These are phyloP conservation scores for Eragrostis curvula DNA, from an alignment of 176 grass and related monocot species.

Conservation along the genomic window DNA sequence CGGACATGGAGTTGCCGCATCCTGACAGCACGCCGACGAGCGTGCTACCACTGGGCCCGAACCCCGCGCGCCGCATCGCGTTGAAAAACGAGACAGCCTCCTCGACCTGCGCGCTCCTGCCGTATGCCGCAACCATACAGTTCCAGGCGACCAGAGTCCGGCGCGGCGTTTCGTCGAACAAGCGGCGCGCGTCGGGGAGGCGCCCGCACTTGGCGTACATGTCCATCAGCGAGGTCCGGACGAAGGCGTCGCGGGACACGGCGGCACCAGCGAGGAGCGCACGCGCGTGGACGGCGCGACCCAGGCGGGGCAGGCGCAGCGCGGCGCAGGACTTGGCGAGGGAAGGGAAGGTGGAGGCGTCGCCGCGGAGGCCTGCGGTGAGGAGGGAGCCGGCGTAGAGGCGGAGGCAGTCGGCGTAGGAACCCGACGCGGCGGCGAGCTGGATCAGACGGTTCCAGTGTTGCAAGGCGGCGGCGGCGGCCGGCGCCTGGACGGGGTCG, in stretches of 20 bases:
- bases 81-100: constrained; percentile 47
- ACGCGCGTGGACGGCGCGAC: constrained; percentile 53
- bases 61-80: constrained; percentile 32
- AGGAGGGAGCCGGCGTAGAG: constrained; percentile 53
- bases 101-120: constrained; percentile 15
- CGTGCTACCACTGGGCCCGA: constrained; percentile 43
- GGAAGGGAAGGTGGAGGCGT: constrained; percentile 67
- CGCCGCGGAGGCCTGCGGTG: constrained; percentile 45
- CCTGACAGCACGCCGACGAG: constrained; percentile 48
- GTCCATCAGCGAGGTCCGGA: constrained; percentile 61
- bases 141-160: constrained; percentile 63
- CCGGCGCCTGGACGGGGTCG: background rate
- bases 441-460: constrained; percentile 61
- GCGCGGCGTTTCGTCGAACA: constrained; percentile 64
- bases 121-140: constrained; percentile 57
- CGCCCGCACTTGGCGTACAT: constrained; percentile 62
- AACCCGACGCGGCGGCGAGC: constrained; percentile 34
- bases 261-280: constrained; percentile 40
- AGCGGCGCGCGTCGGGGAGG: constrained; percentile 51
- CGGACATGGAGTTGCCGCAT: constrained; percentile 18
- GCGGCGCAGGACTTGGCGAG: constrained; percentile 71
- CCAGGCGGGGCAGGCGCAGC: constrained; percentile 49
- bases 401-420: constrained; percentile 46
- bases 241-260: constrained; percentile 42
- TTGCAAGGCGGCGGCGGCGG: constrained; percentile 15